Evolutionary conservation across 352 stramenopile species (phyloP), one percentile per base, ranked within the genome.

Genomic region (Elongisporangium prolatum): DNA sequence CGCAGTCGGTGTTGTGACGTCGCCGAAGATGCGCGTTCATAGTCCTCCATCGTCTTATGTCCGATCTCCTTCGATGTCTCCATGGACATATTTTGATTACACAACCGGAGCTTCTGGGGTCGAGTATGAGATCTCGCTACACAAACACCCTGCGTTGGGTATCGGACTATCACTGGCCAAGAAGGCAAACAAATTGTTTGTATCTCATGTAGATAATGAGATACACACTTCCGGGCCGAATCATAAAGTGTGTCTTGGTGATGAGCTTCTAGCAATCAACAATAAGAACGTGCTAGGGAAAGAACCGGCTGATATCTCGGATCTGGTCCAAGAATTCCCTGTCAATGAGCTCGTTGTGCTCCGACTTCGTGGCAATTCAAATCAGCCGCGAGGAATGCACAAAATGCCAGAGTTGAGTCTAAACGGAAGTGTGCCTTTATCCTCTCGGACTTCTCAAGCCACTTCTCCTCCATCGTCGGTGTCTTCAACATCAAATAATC

Each of bases 11-110:
- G 82, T 91, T 22, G 69, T 91, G 17, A 81, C 61, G 37, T 89
- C 81, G 11, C 81, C 81, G 9, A 72, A 56, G 14, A 55, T 69
- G 17, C 52, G 59, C 56, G 47, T 61, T 20, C 44, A 54, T 0
- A 49, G 54, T 14, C 21, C 21, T 34, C 20, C 24, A 1, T 54
- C 53, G 8, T 48, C 56, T 38, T 55, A 74, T n/a, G 54, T 63
- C 11, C 58, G 77, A 40, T 81, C 77, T 13, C 67, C 75, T 9
- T 85, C 68, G 54, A 60, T 88, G 20, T 78, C 83, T 13, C 81
- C 84, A 20, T 93, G 76, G 80, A 91, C 80, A 52, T 86, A 78
- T 50, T 90, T 80, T 56, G 75, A 91, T 40, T 89, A 89, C 38
- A 64, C 53, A 21, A 88, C 78, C 8, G 84, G 78, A 14, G 76